Percentiles rank a stretch among this genome's conserved stretches.
These are phyloP conservation scores for Nissolia schottii DNA, from an alignment of 306 rosid genomes.

Conservation along the genomic window DNA sequence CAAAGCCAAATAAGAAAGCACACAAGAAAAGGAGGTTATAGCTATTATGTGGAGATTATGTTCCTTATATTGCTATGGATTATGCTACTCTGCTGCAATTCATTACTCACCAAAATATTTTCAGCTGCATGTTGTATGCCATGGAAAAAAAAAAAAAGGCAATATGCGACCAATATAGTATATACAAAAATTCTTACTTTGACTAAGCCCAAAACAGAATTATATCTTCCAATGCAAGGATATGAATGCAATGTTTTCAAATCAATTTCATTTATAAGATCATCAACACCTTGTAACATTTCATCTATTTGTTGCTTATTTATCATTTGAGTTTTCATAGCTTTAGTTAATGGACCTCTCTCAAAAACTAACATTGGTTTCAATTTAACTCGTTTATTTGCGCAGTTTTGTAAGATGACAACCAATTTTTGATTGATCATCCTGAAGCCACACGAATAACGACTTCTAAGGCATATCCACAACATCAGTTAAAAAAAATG, in stretches of 20 bases:
- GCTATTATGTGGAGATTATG: no score
- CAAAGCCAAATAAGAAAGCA: constrained; percentile 41
- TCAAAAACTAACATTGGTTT: no score
- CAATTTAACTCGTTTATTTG: background rate
- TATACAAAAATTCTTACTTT: no score
- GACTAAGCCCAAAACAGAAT: no score
- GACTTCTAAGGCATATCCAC: constrained; percentile 47
- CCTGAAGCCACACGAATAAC: constrained; percentile 53
- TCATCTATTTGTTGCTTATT: background rate
- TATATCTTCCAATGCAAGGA: background rate
- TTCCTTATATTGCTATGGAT: background rate
- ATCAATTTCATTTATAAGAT: background rate
- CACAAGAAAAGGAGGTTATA: no score
- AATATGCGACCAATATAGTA: background rate
- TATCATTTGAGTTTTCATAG: no score
- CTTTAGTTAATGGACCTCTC: no score
- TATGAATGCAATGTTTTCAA: background rate
- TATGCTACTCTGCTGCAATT: background rate
- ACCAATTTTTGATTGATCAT: constrained; percentile 55
- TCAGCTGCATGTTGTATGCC: background rate
- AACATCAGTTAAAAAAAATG: no score
- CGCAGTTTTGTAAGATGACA: constrained; percentile 69
- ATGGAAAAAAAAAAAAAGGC: background rate
- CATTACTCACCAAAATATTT: background rate
- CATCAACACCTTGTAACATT: background rate